Percentiles rank a stretch among this genome's conserved stretches.
Conservation (phyloP, 2,329 filamentous ascomycete genomes). For the Xylaria multiplex region DNA sequence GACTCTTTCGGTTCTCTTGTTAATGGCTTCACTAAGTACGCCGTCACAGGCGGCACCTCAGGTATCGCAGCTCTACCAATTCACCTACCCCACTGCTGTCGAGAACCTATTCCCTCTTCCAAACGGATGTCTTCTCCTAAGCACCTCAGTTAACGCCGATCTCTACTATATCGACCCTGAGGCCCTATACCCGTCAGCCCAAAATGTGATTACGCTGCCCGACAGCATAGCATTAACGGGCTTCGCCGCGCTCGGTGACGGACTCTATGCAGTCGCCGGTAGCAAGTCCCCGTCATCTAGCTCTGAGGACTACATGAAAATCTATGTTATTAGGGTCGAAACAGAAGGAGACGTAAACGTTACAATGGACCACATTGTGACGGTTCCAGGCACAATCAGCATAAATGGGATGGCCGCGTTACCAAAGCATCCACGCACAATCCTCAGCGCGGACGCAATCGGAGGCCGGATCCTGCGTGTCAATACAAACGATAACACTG, state of each 20-base stretch:
- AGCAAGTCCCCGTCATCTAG: slow-evolving; percentile 28
- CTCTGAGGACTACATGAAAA: slow-evolving; percentile 25
- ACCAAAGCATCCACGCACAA: slow-evolving; percentile 30
- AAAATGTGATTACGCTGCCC: slow-evolving; percentile 30
- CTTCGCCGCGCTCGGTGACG: slow-evolving; percentile 33
- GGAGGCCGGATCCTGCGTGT: slow-evolving; percentile 37
- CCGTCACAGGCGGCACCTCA: slow-evolving; percentile 21
- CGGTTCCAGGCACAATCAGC: slow-evolving; percentile 30
- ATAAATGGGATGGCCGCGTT: slow-evolving; percentile 40
- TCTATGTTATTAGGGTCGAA: slow-evolving; percentile 35
- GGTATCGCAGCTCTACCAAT: slow-evolving; percentile 32
- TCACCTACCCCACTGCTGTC: slow-evolving; percentile 34
- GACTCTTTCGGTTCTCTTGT: slow-evolving; percentile 6
- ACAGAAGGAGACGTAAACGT: slow-evolving; percentile 31
- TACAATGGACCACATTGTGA: slow-evolving; percentile 31
- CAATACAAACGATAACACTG: slow-evolving; percentile 28
- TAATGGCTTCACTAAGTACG: slow-evolving; percentile 17
- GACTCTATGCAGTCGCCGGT: slow-evolving; percentile 37
- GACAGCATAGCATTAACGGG: slow-evolving; percentile 28
- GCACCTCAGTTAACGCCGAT: slow-evolving; percentile 29
- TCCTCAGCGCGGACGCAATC: slow-evolving; percentile 37
- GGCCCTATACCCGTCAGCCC: slow-evolving; percentile 29
- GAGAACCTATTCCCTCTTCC: slow-evolving; percentile 36
- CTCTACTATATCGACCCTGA: slow-evolving; percentile 39
- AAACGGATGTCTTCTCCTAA: slow-evolving; percentile 38